Evolutionary conservation across 73 alveolate genomes (phyloP).

Genomic region (Uronychia setigera): DNA sequence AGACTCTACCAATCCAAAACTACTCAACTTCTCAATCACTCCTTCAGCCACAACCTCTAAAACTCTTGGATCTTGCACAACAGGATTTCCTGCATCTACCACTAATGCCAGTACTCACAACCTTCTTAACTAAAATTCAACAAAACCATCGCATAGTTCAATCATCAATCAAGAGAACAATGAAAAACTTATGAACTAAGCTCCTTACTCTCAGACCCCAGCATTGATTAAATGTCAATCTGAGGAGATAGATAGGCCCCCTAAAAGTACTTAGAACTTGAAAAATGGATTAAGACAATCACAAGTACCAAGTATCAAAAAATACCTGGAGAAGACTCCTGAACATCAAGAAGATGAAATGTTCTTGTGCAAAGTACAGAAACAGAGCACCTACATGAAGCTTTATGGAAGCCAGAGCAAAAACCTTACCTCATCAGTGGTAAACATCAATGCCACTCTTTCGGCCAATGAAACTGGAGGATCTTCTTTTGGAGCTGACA

Average conservation of each 20-base stretch:
- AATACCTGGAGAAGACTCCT: neutral
- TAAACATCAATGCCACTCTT: neutral
- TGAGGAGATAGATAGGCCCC: neutral
- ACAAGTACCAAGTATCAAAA: neutral
- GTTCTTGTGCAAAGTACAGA: neutral
- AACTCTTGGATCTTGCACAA: neutral
- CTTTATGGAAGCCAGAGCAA: neutral
- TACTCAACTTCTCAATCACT: neutral
- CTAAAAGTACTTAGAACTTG: neutral
- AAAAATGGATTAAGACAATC: neutral
- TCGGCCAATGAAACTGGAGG: neutral
- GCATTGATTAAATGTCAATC: too few relatives aligned
- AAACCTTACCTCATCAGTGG: neutral
- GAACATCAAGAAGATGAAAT: neutral
- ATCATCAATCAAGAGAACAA: neutral
- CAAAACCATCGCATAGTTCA: neutral
- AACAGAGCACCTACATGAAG: neutral
- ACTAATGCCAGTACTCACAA: neutral
- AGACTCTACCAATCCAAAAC: neutral
- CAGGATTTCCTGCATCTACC: neutral
- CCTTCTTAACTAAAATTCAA: neutral
- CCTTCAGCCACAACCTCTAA: neutral
- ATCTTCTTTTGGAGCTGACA: neutral
- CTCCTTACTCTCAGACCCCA: too few relatives aligned
- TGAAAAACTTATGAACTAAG: neutral